Evolutionary conservation across 371 early-diverging fungal species (phyloP), one percentile per base, ranked within the genome.

Genomic region (Dichotomocladium elegans): DNA sequence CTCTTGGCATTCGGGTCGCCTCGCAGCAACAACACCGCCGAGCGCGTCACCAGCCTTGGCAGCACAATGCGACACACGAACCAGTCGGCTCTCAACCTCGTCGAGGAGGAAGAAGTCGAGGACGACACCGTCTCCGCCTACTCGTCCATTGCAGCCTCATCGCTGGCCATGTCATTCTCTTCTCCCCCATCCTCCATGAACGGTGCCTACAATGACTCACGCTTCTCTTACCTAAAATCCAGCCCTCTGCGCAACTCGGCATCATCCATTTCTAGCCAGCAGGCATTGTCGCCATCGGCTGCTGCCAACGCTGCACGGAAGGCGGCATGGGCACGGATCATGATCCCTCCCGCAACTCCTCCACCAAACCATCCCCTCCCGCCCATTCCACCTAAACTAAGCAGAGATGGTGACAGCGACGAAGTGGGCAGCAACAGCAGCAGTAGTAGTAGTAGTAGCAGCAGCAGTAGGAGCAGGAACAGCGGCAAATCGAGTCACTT

Each of bases 51-150:
- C 21, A 19, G 34, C 15, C 37, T 24, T 43, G 19, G 24, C 26
- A 43, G 44, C 25, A 14, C 24, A 9, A 26, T 21, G 24, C 44
- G 44, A 10, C 25, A 24, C 10, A 21, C 44, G 4, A 43, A 24
- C 10, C 21, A 43, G 8, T 25, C 41, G n/a, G 22, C 56, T 11
- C 31, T 56, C 3, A 56, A 56, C 33, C 49, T 48, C 12, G 53
- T 26, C 3, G 53, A 52, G 4, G 53, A 51, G 15, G 26, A 27
- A 19, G 51, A 50, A 19, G 52, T 43, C 15, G 35, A 49, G 12
- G 56, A 56, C 17, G 56, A 56, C 11, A 50, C 49, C 11, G 56
- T 56, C 14, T 56, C 56, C 15, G 33, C 49, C 5, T 56, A 56
- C 12, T 56, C 56, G 3, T 49, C 49, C 4, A 30, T 56, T 6